phyloP scores from a whole-genome alignment of 2,329 filamentous ascomycete genomes.

The Calycina herbarum region DNA sequence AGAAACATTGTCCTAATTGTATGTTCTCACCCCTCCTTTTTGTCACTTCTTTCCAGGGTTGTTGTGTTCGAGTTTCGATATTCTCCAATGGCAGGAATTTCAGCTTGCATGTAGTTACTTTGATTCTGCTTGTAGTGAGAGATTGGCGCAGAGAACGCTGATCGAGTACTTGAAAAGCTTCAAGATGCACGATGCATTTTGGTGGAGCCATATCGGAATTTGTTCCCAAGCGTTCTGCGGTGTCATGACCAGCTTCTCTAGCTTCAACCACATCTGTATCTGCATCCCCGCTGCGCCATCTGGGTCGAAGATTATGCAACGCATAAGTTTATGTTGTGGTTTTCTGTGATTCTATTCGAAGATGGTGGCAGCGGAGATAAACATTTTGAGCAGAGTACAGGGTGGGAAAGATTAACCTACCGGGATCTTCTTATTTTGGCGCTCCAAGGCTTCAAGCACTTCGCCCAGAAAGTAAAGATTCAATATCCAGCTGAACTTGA shows the following conservation, averaged over 20 bases:
- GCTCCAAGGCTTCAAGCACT: background rate
- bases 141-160: background rate
- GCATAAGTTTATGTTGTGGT: conserved; percentile 2
- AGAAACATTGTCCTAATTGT: background rate
- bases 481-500: background rate
- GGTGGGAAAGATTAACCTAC: background rate
- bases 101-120: background rate
- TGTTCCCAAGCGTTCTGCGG: background rate
- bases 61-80: background rate
- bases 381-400: background rate
- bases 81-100: background rate
- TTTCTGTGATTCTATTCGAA: background rate
- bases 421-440: background rate
- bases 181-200: background rate
- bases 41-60: background rate
- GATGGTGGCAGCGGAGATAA: background rate
- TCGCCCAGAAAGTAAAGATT: background rate
- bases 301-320: background rate
- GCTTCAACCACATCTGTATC: background rate
- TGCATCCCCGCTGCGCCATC: background rate
- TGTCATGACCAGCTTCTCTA: background rate
- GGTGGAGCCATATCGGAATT: conserved; percentile 4
- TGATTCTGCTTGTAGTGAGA: background rate
- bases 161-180: background rate
- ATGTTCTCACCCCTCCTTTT: background rate